Evolutionary conservation across 73 alveolate species (phyloP).

Genomic region (Paramecium sonneborni): DNA sequence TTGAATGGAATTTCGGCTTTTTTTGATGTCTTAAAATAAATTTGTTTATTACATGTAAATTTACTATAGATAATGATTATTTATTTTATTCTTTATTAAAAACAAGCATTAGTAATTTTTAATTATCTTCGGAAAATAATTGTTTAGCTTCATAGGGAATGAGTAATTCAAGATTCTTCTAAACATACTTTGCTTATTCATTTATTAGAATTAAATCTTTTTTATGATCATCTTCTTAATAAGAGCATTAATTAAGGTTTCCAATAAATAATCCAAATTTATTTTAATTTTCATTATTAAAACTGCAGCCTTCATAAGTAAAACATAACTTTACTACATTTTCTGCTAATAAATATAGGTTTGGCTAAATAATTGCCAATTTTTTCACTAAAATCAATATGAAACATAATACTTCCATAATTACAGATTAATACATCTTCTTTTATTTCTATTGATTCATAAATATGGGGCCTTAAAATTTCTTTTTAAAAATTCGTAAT

Average conservation of each 20-base stretch:
- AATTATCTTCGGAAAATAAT: background rate
- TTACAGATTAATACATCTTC: background rate
- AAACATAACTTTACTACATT: background rate
- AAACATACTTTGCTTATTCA: background rate
- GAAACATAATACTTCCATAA: background rate
- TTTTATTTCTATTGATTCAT: background rate
- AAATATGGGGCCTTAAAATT: background rate
- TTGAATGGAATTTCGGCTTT: background rate
- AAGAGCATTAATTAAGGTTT: background rate
- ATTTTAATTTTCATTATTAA: background rate
- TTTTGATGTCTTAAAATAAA: background rate
- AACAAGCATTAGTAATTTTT: background rate
- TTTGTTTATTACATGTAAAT: background rate
- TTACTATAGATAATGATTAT: background rate
- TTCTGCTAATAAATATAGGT: background rate
- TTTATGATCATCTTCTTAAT: background rate
- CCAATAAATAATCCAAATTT: background rate
- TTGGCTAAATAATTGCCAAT: background rate
- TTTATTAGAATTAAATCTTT: background rate
- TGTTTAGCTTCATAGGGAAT: background rate
- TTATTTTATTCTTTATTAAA: background rate
- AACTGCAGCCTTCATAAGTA: background rate
- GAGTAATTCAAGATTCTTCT: background rate
- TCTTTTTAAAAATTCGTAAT: background rate
- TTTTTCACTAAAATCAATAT: background rate